A percentile compares a stretch with the other conserved stretches of the same genome.
Conservation (phyloP, 2,329 filamentous ascomycete species). For the Paecilomyces formosus region DNA sequence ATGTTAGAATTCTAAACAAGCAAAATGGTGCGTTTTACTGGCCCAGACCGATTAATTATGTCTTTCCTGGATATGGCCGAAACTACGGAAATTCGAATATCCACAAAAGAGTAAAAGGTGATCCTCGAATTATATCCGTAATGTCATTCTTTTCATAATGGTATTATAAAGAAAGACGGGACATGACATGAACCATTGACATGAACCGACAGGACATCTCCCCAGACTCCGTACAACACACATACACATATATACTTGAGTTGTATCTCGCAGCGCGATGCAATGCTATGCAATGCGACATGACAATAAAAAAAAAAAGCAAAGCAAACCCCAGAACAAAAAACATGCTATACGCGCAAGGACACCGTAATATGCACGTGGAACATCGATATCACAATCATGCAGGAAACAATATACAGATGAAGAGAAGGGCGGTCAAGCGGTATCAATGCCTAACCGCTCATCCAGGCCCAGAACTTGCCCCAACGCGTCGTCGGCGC, state of each 20-base stretch:
- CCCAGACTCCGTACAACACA: background rate
- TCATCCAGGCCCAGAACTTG: slow-evolving; percentile 18
- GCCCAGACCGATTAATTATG: no score
- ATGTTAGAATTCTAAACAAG: no score
- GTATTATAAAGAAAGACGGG: background rate
- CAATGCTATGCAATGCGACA: background rate
- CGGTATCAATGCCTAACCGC: slow-evolving; percentile 3
- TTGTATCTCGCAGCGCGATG: background rate
- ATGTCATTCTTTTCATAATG: background rate
- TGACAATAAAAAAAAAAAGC: background rate
- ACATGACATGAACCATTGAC: background rate
- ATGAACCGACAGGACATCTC: background rate
- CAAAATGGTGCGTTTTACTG: no score
- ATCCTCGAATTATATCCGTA: background rate
- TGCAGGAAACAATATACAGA: background rate
- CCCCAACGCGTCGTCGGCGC: slow-evolving; percentile 22
- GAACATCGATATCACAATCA: background rate
- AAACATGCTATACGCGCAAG: background rate
- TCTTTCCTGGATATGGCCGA: no score
- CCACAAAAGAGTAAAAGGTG: no score
- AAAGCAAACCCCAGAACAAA: background rate
- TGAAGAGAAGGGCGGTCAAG: background rate
- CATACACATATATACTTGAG: no score
- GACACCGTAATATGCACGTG: background rate
- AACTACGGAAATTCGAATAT: no score